phyloP scores from a whole-genome alignment of 2,329 filamentous ascomycete species.

The Trichophyton benhamiae region DNA sequence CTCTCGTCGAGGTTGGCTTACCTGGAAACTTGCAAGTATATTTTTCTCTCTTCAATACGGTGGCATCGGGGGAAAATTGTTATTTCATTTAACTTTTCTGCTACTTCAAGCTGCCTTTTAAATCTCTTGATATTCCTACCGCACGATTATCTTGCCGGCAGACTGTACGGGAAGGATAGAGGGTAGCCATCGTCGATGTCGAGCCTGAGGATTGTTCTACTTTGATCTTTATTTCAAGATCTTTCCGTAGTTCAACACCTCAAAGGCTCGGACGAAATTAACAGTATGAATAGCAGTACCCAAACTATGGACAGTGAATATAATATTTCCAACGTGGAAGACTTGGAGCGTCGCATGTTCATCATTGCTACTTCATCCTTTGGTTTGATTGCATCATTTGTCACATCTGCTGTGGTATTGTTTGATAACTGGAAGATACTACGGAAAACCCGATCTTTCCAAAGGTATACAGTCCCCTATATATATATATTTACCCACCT shows the following conservation, averaged over 20 bases:
- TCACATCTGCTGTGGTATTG: constrained; percentile 10
- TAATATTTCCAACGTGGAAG: constrained; percentile 10
- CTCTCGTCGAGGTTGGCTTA: neutral
- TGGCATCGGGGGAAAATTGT: too few relatives aligned
- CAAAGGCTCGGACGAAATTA: neutral
- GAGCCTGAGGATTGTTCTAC: neutral
- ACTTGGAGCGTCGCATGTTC: constrained; percentile 11
- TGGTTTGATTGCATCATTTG: constrained; percentile 13
- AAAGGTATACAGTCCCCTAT: neutral
- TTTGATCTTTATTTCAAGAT: neutral
- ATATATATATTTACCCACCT: neutral
- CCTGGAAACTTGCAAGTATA: neutral
- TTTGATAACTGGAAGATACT: constrained; percentile 13
- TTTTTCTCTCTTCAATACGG: neutral
- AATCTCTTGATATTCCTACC: neutral
- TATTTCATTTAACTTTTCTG: neutral
- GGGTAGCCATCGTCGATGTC: neutral
- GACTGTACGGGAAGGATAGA: neutral
- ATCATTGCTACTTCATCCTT: constrained; percentile 14
- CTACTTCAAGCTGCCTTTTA: neutral
- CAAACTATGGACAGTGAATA: neutral
- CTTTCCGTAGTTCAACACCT: neutral
- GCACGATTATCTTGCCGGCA: neutral
- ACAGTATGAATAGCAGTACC: neutral
- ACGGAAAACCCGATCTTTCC: neutral